Evolutionary conservation across 305 asterid genomes (phyloP).

Genomic region (Fraxinus dipetala): DNA sequence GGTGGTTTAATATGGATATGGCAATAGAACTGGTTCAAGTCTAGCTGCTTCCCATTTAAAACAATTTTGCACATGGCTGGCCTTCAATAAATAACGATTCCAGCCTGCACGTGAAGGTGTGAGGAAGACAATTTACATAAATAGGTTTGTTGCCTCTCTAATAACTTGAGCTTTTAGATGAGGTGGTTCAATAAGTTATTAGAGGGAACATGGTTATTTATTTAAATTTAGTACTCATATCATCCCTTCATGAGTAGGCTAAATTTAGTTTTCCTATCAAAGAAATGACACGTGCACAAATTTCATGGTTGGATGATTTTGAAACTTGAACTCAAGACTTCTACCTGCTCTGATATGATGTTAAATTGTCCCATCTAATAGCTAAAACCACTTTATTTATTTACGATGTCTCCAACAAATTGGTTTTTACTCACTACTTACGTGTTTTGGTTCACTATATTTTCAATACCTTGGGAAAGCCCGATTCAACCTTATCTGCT

Average conservation of each 20-base stretch:
- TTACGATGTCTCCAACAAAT: not conserved
- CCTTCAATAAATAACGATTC: not conserved
- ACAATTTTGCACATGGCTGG: not conserved
- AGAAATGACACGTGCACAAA: not conserved
- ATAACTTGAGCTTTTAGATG: not conserved
- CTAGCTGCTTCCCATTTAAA: not conserved
- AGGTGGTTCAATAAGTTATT: not conserved
- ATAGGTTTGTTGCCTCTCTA: not conserved
- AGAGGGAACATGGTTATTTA: not conserved
- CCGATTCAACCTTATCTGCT: not conserved
- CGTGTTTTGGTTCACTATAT: not conserved
- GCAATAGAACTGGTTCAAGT: not conserved
- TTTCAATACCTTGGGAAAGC: not conserved
- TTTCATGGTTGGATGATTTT: not conserved
- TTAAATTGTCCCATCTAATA: not conserved
- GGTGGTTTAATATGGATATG: not conserved
- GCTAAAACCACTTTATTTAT: not conserved
- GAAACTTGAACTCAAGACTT: not conserved
- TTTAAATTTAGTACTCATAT: not conserved
- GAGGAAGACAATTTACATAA: not conserved
- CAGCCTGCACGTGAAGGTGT: not conserved
- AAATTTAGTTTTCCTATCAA: not conserved
- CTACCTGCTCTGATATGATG: not conserved
- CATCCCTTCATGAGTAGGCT: not conserved
- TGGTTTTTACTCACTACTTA: not conserved